Conservation (phyloP, 169 alveolate species). For the Babesia bigemina region DNA sequence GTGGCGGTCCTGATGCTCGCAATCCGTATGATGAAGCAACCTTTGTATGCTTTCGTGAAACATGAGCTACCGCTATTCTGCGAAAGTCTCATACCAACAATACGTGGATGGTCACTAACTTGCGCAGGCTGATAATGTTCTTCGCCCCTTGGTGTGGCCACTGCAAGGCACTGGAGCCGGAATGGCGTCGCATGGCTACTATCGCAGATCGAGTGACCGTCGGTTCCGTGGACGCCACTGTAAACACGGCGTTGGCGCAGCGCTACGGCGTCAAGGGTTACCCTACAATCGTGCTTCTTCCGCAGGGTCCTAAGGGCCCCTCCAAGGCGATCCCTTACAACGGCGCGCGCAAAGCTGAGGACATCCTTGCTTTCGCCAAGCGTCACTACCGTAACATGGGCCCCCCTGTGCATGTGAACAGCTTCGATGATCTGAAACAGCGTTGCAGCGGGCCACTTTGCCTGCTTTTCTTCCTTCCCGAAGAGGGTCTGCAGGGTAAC, state of each 20-base stretch:
- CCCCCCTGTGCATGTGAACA: slow-evolving; percentile 48
- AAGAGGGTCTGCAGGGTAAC: slow-evolving; percentile 24
- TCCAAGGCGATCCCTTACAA: slow-evolving; percentile 46
- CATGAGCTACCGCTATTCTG: too few species aligned
- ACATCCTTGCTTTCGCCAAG: slow-evolving; percentile 58
- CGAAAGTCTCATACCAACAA: too few species aligned
- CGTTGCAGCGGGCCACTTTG: slow-evolving; percentile 68
- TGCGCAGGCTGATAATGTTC: slow-evolving; percentile 82
- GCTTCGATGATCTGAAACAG: slow-evolving; percentile 36
- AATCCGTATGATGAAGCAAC: background rate
- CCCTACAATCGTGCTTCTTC: slow-evolving; percentile 77
- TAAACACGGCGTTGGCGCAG: slow-evolving; percentile 70
- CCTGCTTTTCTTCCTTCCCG: slow-evolving; percentile 55
- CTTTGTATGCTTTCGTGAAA: too few species aligned
- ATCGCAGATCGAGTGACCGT: slow-evolving; percentile 83
- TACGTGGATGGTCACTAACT: too few species aligned
- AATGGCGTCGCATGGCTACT: slow-evolving; percentile 87
- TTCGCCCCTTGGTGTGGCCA: slow-evolving; percentile 98
- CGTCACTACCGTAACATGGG: slow-evolving; percentile 41
- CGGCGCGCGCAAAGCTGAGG: slow-evolving; percentile 61
- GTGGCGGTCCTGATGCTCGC: background rate
- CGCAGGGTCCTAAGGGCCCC: slow-evolving; percentile 77
- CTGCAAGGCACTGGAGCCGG: slow-evolving; percentile 94
- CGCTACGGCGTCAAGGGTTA: slow-evolving; percentile 74
- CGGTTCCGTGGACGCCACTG: slow-evolving; percentile 82